Evolutionary conservation across 495 filamentous ascomycete genomes (phyloP).

Genomic region (Rhizodiscina lignyota): DNA sequence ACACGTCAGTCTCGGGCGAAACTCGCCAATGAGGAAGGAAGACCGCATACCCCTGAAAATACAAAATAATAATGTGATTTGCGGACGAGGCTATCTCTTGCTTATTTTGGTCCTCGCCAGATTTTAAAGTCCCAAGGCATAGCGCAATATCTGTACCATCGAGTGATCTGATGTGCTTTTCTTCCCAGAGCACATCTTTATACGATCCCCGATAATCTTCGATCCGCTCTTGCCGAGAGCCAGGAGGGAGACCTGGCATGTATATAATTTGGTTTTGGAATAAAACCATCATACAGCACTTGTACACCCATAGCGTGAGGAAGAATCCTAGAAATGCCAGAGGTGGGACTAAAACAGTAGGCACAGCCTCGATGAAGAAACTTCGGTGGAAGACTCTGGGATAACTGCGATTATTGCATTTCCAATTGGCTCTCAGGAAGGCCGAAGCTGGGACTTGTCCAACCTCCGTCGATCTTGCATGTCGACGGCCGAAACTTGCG

Average conservation of each 20-base stretch:
- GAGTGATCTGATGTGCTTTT: constrained; percentile 30
- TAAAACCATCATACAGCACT: constrained; percentile 63
- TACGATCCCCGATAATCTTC: constrained; percentile 40
- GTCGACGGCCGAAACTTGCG: too few species aligned
- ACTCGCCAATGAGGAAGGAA: constrained; percentile 1
- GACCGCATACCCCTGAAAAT: constrained; percentile 36
- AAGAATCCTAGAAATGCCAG: constrained; percentile 49
- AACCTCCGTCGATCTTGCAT: too few species aligned
- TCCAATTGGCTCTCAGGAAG: too few species aligned
- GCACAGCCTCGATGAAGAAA: constrained; percentile 20
- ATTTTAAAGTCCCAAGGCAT: constrained; percentile 29
- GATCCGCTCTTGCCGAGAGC: constrained; percentile 39
- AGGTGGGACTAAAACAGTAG: constrained; percentile 43
- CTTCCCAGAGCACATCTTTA: constrained; percentile 43
- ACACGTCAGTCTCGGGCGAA: constrained; percentile 5
- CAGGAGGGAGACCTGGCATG: constrained; percentile 55
- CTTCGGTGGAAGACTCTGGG: neutral
- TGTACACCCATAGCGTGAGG: constrained; percentile 55
- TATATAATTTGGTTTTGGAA: constrained; percentile 80
- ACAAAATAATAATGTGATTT: constrained; percentile 30
- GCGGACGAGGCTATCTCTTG: neutral
- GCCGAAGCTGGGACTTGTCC: too few species aligned
- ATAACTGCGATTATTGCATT: constrained; percentile 23
- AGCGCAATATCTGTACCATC: constrained; percentile 48
- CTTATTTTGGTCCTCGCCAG: constrained; percentile 4